Evolutionary conservation across 2,329 filamentous ascomycete species (phyloP), one percentile per base, ranked within the genome.

Genomic region (Aspergillus sp.): DNA sequence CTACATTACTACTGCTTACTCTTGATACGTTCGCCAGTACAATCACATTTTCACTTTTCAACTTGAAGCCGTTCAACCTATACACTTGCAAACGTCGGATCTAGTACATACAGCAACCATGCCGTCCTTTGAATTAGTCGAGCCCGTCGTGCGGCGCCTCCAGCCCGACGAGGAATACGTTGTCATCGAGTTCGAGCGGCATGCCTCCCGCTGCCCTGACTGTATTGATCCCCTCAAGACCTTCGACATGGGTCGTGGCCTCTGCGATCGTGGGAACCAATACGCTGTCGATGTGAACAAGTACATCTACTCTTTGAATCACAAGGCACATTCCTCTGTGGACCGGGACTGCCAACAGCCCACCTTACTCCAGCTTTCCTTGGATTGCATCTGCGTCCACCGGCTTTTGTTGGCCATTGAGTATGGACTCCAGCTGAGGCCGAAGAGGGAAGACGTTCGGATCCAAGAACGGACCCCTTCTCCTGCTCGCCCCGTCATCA

Each of bases 401-500:
- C 59, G 57, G 12, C 59, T 75, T 10, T 59, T 74, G 7, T 62
- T 64, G 5, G 71, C 72, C 2, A 57, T 73, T 27, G 70, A 72
- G 45, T 59, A 64, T 8, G 72, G 72, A 4, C 52, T 73, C 42
- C 55, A 50, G 12, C 52, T 66, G 19, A 58, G 48, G 46, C 51
- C 43, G 32, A 55, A 52, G 39, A 46, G 51, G 12, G 36, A 39
- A 19, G 12, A 39, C 26, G 7, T 5, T 1, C 36, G 26, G 36
- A 26, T 19, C 6, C 19, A 19, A 19, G 19, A 19, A 19, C 19
- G 19, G 19, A 19, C 19, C 19, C 19, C 19, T 19, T 19, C 19
- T 19, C 19, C 36, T 19, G 36, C 36, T 28, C 36, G 12, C 26
- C 59, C 56, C 9, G 51, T 58, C 40, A 53, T 60, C 50, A 65